These are phyloP conservation scores for Tricholomella constricta DNA, from an alignment of 768 basidiomycete species.

Conservation along the genomic window DNA sequence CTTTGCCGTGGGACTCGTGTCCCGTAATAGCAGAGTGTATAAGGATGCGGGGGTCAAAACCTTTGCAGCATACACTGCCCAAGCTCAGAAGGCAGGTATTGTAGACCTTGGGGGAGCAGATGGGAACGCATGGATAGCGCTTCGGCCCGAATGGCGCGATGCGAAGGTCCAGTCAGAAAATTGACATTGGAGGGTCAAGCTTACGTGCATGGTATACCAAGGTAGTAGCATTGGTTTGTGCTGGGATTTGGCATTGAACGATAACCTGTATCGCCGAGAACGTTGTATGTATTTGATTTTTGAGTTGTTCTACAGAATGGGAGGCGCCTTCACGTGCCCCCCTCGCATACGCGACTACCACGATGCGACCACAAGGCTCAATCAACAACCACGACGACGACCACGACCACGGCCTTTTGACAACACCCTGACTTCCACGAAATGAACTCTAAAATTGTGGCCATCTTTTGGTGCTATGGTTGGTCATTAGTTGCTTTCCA, in stretches of 20 bases:
- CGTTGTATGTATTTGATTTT: too few relatives aligned
- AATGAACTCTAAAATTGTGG: conserved; percentile 4
- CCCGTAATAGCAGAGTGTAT: conserved; percentile 28
- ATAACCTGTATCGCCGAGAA: too few relatives aligned
- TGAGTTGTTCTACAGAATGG: too few relatives aligned
- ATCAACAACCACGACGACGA: too few relatives aligned
- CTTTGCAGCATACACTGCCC: conserved; percentile 41
- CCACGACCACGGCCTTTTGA: too few relatives aligned
- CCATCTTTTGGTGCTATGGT: conserved; percentile 15
- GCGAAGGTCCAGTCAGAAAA: neutral
- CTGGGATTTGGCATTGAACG: too few relatives aligned
- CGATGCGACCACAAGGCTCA: too few relatives aligned
- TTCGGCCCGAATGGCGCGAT: conserved; percentile 28
- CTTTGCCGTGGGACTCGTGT: conserved; percentile 33
- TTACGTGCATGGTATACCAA: too few relatives aligned
- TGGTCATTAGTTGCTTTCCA: neutral
- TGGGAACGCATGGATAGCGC: conserved; percentile 37
- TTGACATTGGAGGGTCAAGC: too few relatives aligned
- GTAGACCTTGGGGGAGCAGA: conserved; percentile 40
- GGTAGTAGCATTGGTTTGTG: too few relatives aligned
- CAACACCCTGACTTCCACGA: neutral
- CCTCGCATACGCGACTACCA: too few relatives aligned
- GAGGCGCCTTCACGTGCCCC: too few relatives aligned
- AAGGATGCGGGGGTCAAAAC: conserved; percentile 39
- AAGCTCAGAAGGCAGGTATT: conserved; percentile 38